These are phyloP conservation scores for Chenopodium formosanum DNA, from an alignment of 148 eudicot species.

Conservation along the genomic window DNA sequence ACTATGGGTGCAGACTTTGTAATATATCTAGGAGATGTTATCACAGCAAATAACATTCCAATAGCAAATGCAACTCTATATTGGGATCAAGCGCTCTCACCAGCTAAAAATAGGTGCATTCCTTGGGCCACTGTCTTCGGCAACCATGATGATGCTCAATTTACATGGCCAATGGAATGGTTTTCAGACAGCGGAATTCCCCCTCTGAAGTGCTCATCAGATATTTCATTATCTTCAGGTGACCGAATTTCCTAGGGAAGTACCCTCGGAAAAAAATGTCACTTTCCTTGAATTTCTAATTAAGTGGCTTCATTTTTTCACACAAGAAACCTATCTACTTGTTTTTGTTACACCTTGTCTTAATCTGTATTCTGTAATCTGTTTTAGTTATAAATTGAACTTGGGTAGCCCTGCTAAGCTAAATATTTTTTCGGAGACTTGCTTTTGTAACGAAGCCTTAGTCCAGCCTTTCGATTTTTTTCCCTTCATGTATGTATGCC, in stretches of 20 bases:
- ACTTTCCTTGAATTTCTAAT: too few species aligned
- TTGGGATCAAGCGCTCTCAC: slow-evolving; percentile 80
- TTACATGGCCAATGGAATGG: slow-evolving; percentile 92
- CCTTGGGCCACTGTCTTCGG: slow-evolving; percentile 85
- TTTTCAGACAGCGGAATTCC: slow-evolving; percentile 75
- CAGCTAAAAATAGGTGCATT: slow-evolving; percentile 64
- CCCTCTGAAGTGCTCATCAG: slow-evolving; percentile 46
- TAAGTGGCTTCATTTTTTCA: too few species aligned
- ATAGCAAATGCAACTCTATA: slow-evolving; percentile 70
- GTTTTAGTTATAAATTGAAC: background rate
- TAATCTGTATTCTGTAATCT: too few species aligned
- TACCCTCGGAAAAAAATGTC: too few species aligned
- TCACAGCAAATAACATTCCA: slow-evolving; percentile 77
- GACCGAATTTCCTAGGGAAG: background rate
- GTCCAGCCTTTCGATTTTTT: background rate
- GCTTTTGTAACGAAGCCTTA: background rate
- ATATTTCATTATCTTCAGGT: slow-evolving; percentile 39
- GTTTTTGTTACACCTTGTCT: background rate
- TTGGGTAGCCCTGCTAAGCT: background rate
- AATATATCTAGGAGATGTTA: slow-evolving; percentile 81
- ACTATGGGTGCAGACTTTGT: slow-evolving; percentile 60
- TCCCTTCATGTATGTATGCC: background rate
- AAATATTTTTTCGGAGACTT: background rate
- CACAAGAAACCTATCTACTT: background rate
- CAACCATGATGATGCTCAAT: slow-evolving; percentile 88